Evolutionary conservation across 345 rosid species (phyloP).

Genomic region (Balakata baccata): DNA sequence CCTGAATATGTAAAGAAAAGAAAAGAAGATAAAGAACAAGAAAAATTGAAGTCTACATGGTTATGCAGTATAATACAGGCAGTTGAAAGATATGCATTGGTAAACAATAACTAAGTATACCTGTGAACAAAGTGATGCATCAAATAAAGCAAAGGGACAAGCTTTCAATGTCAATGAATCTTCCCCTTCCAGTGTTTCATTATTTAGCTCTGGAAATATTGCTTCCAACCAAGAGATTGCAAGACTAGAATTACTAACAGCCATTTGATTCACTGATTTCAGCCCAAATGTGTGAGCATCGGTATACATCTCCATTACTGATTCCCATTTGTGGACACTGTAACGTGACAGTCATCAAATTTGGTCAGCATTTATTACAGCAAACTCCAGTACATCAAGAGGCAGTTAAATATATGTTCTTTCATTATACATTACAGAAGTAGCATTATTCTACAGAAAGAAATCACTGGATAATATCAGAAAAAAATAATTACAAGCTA

Average conservation of each 20-base stretch:
- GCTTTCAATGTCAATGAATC: slow-evolving; percentile 55
- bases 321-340: slow-evolving; percentile 84
- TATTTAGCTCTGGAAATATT: slow-evolving; percentile 73
- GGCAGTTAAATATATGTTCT: not conserved
- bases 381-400: too few relatives aligned
- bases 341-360: slow-evolving; percentile 27
- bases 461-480: too few relatives aligned
- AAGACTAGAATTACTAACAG: slow-evolving; percentile 63
- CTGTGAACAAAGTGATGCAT: slow-evolving; percentile 90
- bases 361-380: slow-evolving; percentile 10
- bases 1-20: not conserved
- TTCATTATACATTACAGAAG: not conserved
- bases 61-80: not conserved
- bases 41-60: not conserved
- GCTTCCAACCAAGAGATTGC: slow-evolving; percentile 97
- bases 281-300: slow-evolving; percentile 80
- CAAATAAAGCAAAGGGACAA: slow-evolving; percentile 67
- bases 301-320: slow-evolving; percentile 61
- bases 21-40: not conserved
- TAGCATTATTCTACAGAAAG: not conserved
- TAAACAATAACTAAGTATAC: slow-evolving; percentile 29
- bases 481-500: not conserved
- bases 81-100: not conserved
- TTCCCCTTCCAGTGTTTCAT: slow-evolving; percentile 46
- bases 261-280: slow-evolving; percentile 58